These are phyloP conservation scores for Pythium aphanidermatum DNA, from an alignment of 352 stramenopile genomes.

Conservation along the genomic window DNA sequence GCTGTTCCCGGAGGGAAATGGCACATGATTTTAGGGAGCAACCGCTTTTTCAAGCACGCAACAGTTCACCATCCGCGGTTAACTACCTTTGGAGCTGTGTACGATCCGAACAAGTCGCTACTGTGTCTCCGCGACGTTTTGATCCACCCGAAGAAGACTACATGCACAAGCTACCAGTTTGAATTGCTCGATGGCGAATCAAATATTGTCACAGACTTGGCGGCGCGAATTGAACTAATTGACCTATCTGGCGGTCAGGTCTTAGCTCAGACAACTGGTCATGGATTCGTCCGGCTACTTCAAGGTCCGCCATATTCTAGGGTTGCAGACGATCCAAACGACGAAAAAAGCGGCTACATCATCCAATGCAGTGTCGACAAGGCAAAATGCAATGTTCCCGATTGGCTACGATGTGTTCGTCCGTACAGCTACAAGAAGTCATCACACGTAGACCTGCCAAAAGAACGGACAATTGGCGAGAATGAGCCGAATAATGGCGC, in stretches of 20 bases:
- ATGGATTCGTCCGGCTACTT: conserved; percentile 33
- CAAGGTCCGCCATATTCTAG: conserved; percentile 37
- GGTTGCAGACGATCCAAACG: conserved; percentile 13
- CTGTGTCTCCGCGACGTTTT: conserved; percentile 63
- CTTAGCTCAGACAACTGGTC: conserved; percentile 22
- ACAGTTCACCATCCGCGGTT: conserved; percentile 31
- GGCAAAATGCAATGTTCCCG: conserved; percentile 35
- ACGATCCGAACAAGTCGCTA: conserved; percentile 61
- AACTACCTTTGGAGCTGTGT: conserved; percentile 42
- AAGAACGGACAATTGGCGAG: conserved; percentile 10
- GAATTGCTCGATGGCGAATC: conserved; percentile 14
- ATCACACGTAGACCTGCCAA: neutral
- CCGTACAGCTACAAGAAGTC: conserved; percentile 24
- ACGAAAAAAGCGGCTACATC: conserved; percentile 36
- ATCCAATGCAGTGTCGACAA: conserved; percentile 61
- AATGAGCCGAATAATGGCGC: conserved; percentile 3
- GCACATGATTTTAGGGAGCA: conserved; percentile 50
- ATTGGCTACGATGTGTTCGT: conserved; percentile 40
- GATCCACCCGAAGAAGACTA: conserved; percentile 32
- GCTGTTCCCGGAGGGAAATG: conserved; percentile 42
- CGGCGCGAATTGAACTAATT: conserved; percentile 53
- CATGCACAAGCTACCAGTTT: conserved; percentile 44
- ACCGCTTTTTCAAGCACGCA: conserved; percentile 32
- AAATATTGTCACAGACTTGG: conserved; percentile 20
- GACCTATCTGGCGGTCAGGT: conserved; percentile 26